These are phyloP conservation scores for Chaetomium sp. DNA, from an alignment of 2,329 filamentous ascomycete species.

Conservation along the genomic window DNA sequence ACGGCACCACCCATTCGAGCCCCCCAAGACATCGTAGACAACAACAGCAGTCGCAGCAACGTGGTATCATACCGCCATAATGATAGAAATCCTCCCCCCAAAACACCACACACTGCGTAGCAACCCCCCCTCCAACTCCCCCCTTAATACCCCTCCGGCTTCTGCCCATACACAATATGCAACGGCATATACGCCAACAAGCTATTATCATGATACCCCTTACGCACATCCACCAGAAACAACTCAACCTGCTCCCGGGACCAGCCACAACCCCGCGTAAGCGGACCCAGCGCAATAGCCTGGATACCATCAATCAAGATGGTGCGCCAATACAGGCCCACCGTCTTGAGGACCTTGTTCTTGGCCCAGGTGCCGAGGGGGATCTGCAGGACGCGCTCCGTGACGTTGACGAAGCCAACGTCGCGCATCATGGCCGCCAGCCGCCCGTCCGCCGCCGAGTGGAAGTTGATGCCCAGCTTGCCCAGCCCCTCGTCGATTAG, in stretches of 20 bases:
- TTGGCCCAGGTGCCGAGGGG: slow-evolving; percentile 53
- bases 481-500: slow-evolving; percentile 39
- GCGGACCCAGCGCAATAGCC: slow-evolving; percentile 46
- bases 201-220: slow-evolving; percentile 43
- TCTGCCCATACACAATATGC: slow-evolving; percentile 58
- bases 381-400: slow-evolving; percentile 47
- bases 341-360: slow-evolving; percentile 46
- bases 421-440: slow-evolving; percentile 43
- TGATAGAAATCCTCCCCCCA: not conserved
- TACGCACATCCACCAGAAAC: slow-evolving; percentile 41
- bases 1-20: not conserved
- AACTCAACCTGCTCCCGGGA: slow-evolving; percentile 42
- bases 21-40: not conserved
- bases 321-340: slow-evolving; percentile 50
- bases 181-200: slow-evolving; percentile 57
- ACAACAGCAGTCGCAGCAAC: not conserved
- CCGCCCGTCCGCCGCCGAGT: slow-evolving; percentile 40
- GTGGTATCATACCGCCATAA: slow-evolving; percentile 12
- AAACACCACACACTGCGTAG: not conserved
- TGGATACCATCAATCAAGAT: slow-evolving; percentile 47
- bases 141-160: slow-evolving; percentile 42
- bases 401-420: slow-evolving; percentile 50
- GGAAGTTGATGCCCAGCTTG: slow-evolving; percentile 46
- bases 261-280: slow-evolving; percentile 44
- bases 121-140: not conserved